Evolutionary conservation across 495 filamentous ascomycete genomes (phyloP).

Genomic region (Trichoderma virens): DNA sequence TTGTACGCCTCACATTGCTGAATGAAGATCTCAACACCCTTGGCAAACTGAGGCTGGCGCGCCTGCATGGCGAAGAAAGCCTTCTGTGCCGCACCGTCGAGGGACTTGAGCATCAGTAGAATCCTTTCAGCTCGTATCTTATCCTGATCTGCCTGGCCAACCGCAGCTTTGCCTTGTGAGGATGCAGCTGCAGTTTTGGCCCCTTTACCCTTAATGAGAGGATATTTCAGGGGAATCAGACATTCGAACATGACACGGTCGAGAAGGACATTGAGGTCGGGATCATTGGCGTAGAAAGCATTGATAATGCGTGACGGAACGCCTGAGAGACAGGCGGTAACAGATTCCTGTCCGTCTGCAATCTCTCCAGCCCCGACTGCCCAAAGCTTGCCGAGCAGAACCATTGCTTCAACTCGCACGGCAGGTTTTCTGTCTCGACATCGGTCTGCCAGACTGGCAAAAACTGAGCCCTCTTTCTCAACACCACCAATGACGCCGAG

Average conservation of each 20-base stretch:
- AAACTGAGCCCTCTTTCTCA: slow-evolving; percentile 57
- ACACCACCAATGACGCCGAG: slow-evolving; percentile 68
- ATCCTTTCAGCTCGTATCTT: slow-evolving; percentile 80
- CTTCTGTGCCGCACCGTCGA: slow-evolving; percentile 71
- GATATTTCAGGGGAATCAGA: slow-evolving; percentile 77
- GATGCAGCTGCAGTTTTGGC: slow-evolving; percentile 53
- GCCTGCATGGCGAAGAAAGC: slow-evolving; percentile 84
- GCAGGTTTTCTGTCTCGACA: slow-evolving; percentile 77
- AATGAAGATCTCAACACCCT: slow-evolving; percentile 62
- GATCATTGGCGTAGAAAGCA: slow-evolving; percentile 83
- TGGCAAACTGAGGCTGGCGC: slow-evolving; percentile 61
- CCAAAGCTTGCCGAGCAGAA: slow-evolving; percentile 77
- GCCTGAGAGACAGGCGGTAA: slow-evolving; percentile 61
- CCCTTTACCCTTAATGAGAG: slow-evolving; percentile 60
- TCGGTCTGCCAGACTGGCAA: slow-evolving; percentile 76
- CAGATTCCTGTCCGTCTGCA: slow-evolving; percentile 68
- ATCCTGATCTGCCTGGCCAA: slow-evolving; percentile 58
- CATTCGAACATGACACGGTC: slow-evolving; percentile 83
- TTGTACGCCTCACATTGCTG: slow-evolving; percentile 80
- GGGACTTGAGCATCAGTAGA: slow-evolving; percentile 65
- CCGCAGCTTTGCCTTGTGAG: slow-evolving; percentile 40
- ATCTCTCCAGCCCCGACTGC: slow-evolving; percentile 84
- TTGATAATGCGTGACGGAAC: slow-evolving; percentile 83
- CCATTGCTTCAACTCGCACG: slow-evolving; percentile 81
- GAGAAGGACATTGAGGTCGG: slow-evolving; percentile 72